Percentiles rank a stretch among this genome's conserved stretches.
phyloP scores from a whole-genome alignment of 1,284 basidiomycete genomes.

The Ustilago nuda region DNA sequence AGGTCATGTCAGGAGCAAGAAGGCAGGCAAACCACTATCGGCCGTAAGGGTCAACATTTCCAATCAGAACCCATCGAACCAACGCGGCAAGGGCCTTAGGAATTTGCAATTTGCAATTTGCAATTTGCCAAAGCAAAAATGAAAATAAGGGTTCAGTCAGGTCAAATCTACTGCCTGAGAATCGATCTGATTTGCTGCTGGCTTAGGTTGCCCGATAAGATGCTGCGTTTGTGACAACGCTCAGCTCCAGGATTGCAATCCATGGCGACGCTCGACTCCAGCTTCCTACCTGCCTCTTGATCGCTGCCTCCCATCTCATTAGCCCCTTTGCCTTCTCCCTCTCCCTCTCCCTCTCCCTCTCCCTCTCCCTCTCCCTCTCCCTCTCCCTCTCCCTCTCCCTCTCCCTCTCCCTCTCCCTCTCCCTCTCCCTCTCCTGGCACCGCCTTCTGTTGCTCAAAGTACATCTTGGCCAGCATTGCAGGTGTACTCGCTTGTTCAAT shows the following conservation, averaged over 20 bases:
- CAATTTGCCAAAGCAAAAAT: neutral
- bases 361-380: slow-evolving; percentile 24
- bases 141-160: neutral
- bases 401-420: slow-evolving; percentile 21
- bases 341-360: slow-evolving; percentile 27
- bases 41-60: slow-evolving; percentile 4
- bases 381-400: too few species aligned
- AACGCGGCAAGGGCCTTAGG: neutral
- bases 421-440: slow-evolving; percentile 36
- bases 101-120: neutral
- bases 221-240: neutral
- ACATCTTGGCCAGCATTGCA: slow-evolving; percentile 55
- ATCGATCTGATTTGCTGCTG: slow-evolving; percentile 3
- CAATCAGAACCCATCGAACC: neutral
- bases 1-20: neutral
- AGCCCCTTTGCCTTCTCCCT: slow-evolving; percentile 16
- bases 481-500: slow-evolving; percentile 58
- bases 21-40: neutral
- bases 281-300: slow-evolving; percentile 5
- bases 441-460: slow-evolving; percentile 55
- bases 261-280: neutral
- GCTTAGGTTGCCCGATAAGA: neutral
- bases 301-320: slow-evolving; percentile 19
- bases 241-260: neutral
- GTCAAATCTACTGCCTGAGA: neutral